Percentiles rank a stretch among this genome's conserved stretches.
Evolutionary conservation across 345 rosid species (phyloP).

Genomic region (Dimocarpus longan): DNA sequence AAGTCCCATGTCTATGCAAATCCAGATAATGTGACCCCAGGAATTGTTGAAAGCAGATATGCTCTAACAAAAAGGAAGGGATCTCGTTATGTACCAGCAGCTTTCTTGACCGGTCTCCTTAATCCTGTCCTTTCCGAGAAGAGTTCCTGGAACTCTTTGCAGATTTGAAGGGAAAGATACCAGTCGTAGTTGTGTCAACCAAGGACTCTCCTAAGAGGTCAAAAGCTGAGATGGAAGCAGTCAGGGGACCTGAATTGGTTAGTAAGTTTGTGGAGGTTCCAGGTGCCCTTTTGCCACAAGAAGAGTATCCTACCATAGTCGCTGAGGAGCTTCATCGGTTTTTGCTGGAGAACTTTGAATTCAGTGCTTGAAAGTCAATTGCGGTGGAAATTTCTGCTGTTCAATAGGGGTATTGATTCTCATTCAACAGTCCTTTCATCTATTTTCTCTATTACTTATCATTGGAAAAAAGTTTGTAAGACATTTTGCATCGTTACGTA

Average conservation of each 20-base stretch:
- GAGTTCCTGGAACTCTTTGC: constrained; percentile 77
- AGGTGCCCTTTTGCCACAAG: constrained; percentile 90
- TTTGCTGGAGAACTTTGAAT: constrained; percentile 56
- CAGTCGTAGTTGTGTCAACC: constrained; percentile 63
- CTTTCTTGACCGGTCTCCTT: constrained; percentile 89
- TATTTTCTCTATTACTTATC: background rate
- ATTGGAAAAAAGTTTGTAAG: background rate
- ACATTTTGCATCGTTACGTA: background rate
- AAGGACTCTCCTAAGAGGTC: constrained; percentile 82
- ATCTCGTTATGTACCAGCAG: constrained; percentile 85
- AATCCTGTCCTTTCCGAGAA: constrained; percentile 76
- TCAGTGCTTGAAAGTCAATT: constrained; percentile 14
- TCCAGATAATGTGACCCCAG: constrained; percentile 68
- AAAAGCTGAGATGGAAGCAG: constrained; percentile 90
- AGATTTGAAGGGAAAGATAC: constrained; percentile 58
- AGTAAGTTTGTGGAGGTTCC: constrained; percentile 73
- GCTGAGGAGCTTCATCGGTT: constrained; percentile 68
- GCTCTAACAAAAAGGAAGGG: constrained; percentile 70
- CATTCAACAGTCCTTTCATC: background rate
- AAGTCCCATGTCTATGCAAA: constrained; percentile 88
- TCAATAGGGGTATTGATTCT: background rate
- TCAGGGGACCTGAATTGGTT: constrained; percentile 69
- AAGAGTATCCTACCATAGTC: constrained; percentile 75
- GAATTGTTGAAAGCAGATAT: constrained; percentile 52
- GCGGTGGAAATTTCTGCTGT: background rate